These are phyloP conservation scores for Volutella citrinella DNA, from an alignment of 2,329 filamentous ascomycete genomes.

Conservation along the genomic window DNA sequence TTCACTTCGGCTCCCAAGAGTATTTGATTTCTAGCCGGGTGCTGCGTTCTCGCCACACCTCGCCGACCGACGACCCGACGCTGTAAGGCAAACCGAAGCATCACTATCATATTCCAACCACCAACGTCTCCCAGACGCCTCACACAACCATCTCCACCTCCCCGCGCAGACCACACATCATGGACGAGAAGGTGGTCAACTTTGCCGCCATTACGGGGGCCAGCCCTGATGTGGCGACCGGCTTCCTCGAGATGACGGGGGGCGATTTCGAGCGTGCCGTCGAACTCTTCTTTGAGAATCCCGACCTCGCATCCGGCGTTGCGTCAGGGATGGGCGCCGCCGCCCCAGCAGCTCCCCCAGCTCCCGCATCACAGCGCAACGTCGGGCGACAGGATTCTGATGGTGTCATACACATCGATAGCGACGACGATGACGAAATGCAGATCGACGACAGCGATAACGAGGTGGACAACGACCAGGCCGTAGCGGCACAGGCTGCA, in stretches of 20 bases:
- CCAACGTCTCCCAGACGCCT: too few species aligned
- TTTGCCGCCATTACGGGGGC: constrained; percentile 82
- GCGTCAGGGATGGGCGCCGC: constrained; percentile 30
- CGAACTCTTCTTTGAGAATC: constrained; percentile 86
- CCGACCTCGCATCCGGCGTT: constrained; percentile 55
- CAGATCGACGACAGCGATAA: constrained; percentile 36
- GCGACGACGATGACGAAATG: constrained; percentile 39
- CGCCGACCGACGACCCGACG: too few species aligned
- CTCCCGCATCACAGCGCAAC: constrained; percentile 27
- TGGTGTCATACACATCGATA: constrained; percentile 59
- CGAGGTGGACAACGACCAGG: constrained; percentile 38
- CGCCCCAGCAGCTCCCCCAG: constrained; percentile 16
- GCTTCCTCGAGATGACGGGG: constrained; percentile 83
- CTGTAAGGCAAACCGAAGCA: too few species aligned
- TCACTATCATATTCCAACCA: too few species aligned
- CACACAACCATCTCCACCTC: too few species aligned
- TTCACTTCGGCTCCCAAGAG: too few species aligned
- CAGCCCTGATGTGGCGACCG: constrained; percentile 68
- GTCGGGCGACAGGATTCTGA: constrained; percentile 32
- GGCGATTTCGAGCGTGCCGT: constrained; percentile 83
- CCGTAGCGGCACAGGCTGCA: constrained; percentile 37
- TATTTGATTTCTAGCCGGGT: too few species aligned
- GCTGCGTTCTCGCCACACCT: too few species aligned
- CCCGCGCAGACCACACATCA: too few species aligned
- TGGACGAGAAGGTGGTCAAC: constrained; percentile 72